Evolutionary conservation across 2,329 filamentous ascomycete species (phyloP), one percentile per base, ranked within the genome.

Genomic region (Ophiostoma fasciatum): DNA sequence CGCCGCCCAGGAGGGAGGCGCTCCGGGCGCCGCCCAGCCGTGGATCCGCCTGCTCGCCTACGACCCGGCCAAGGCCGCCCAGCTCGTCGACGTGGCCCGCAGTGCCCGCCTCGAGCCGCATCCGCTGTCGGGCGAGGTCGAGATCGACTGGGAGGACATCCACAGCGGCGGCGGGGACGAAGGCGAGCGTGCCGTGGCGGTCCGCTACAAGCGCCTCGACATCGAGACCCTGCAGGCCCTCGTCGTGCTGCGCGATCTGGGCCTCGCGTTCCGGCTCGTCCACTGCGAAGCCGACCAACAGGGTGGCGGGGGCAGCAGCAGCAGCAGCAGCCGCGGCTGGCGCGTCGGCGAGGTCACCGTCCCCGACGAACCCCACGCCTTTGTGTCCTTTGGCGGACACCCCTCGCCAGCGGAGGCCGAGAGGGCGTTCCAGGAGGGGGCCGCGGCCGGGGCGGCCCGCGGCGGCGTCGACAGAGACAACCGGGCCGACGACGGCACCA

Each of bases 31-130:
- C n/a, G 58, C 57, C n/a, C 72, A 78, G 25, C 72, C 78, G 35
- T 88, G 82, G 81, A 67, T 88, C 13, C 66, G 72, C 1, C 63
- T 87, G 22, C 64, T 88, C 18, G 78, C 73, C 50, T 87, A 82
- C 61, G 71, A 81, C 48, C 48, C 63, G 7, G 55, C 65, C 43
- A 66, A 67, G 43, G 61, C 64, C 4, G 59, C 69, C 29, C 68
- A 63, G 44, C 63, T 88, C 14, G 62, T 67, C n/a, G 61, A 71
- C 39, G 60, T 78, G 12, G 73, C 74, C 22, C 66, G 68, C 46
- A 66, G 68, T 38, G 71, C 80, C 36, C 59, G 66, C 31, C 61
- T 88, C 22, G 79, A 87, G 53, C 79, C 80, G n/a, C 82, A 90
- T 49, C 82, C 82, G 4, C 73, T 79, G 5, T 84, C 79, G 3